Base-by-base conservation (phyloP, 1,139 yeast genomes). In the Pichia inconspicua region DNA sequence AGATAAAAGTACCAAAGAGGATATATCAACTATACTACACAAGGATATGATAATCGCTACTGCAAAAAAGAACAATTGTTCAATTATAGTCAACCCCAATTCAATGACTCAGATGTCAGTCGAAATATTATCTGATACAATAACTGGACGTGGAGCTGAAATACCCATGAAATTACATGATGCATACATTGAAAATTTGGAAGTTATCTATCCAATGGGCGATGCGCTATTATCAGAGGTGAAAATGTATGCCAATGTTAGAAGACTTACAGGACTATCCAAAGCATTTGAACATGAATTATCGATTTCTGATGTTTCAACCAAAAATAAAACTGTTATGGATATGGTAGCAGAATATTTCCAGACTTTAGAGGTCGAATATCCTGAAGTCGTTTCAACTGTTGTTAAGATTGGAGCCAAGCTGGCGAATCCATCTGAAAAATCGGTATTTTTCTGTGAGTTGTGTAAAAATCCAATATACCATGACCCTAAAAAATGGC, bases 361-460 rank as follows among this genome's bases (percentile, higher is more conserved):
- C 59, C 73, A 70, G 36, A 75, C 75, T 40, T 78, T 90, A 35
- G 96, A 89, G 59, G 71, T 77, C 10, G 95, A 85, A 8, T 90
- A 89, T 60, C 88, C 96, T 0, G 88, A 95, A 46, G 88, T 94
- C 4, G 92, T 94, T 2, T 84, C 97, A 0, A 90, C 98, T 0
- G 97, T 92, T 19, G 90, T 89, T 12, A 82, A 87, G 54, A 90
- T 96, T 0, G 96, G 95, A 11, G 82, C 82, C 46, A 90, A 92
- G 63, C 68, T 92, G 45, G 79, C 78, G 1, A 74, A 75, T 10
- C 88, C 87, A 4, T 30, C 25, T n/a, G 15, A 8, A 11, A 12
- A 37, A 17, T 14, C 10, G 25, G 36, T 4, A 28, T 22, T 17
- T 30, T 43, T 12, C 17, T 85, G 94, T 64, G 66, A 67, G 38